These are phyloP conservation scores for Solanum chmielewskii DNA, from an alignment of 257 asterid species.

Conservation along the genomic window DNA sequence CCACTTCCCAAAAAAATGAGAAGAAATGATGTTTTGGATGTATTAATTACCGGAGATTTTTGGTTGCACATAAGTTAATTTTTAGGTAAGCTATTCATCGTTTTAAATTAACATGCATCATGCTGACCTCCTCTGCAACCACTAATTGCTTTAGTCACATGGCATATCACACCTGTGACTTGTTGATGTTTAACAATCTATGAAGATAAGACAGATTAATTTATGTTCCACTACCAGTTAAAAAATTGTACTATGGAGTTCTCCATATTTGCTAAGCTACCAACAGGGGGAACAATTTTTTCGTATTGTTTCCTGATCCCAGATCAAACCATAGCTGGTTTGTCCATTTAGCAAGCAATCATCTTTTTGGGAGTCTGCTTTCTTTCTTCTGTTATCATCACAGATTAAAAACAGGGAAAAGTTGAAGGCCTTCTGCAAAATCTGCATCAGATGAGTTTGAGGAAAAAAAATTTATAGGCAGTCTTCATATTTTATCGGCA, in stretches of 20 bases:
- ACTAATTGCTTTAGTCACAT: background rate
- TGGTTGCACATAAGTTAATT: background rate
- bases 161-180: background rate
- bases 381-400: background rate
- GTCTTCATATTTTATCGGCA: background rate
- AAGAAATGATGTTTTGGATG: too few species aligned
- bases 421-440: background rate
- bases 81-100: background rate
- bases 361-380: background rate
- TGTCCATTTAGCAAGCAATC: background rate
- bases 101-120: background rate
- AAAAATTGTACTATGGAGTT: background rate
- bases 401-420: background rate
- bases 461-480: background rate
- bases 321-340: background rate
- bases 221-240: background rate
- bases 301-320: background rate
- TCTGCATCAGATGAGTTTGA: background rate
- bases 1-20: too few species aligned
- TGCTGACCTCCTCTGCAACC: background rate
- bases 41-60: background rate
- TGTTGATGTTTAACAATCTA: background rate
- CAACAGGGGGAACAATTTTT: background rate
- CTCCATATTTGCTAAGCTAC: background rate
- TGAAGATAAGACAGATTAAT: background rate